A percentile compares a stretch with the other conserved stretches of the same genome.
These are phyloP conservation scores for Rhodotorula paludigena DNA, from an alignment of 768 basidiomycete species.

Conservation along the genomic window DNA sequence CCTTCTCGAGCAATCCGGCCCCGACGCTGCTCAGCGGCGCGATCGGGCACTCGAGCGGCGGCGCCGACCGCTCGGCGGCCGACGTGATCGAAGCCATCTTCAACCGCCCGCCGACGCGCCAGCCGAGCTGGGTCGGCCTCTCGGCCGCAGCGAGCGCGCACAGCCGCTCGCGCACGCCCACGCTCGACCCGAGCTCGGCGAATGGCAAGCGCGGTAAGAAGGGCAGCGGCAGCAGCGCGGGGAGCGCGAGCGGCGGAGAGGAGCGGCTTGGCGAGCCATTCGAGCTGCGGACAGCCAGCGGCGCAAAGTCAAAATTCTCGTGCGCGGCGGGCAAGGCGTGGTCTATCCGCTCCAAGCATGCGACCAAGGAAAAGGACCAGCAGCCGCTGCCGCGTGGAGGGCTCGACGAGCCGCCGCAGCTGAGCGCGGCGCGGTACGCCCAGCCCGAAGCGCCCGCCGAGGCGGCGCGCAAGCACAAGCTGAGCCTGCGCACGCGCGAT, in stretches of 20 bases:
- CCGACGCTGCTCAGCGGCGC: not conserved
- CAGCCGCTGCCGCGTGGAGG: too few relatives aligned
- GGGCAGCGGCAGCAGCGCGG: too few relatives aligned
- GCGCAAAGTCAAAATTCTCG: not conserved
- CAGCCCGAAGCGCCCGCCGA: not conserved
- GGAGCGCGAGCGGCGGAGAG: too few relatives aligned
- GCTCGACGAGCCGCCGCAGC: not conserved
- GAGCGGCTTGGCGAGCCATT: conserved; percentile 2
- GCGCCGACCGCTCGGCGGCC: conserved; percentile 6
- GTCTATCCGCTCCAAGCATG: not conserved
- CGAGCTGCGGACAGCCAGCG: not conserved
- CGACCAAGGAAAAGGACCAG: not conserved
- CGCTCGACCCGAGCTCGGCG: too few relatives aligned
- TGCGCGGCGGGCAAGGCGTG: too few relatives aligned
- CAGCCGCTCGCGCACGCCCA: too few relatives aligned
- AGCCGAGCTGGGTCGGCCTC: too few relatives aligned
- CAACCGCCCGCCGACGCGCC: conserved; percentile 24
- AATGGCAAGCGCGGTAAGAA: too few relatives aligned
- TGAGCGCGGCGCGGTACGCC: not conserved
- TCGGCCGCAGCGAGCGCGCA: not conserved
- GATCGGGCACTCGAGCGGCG: not conserved
- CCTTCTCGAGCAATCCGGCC: not conserved
- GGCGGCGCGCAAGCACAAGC: not conserved
- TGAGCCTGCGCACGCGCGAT: not conserved
- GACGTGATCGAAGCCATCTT: conserved; percentile 34